phyloP scores from a whole-genome alignment of 257 asterid species.

The Lantana camara region DNA sequence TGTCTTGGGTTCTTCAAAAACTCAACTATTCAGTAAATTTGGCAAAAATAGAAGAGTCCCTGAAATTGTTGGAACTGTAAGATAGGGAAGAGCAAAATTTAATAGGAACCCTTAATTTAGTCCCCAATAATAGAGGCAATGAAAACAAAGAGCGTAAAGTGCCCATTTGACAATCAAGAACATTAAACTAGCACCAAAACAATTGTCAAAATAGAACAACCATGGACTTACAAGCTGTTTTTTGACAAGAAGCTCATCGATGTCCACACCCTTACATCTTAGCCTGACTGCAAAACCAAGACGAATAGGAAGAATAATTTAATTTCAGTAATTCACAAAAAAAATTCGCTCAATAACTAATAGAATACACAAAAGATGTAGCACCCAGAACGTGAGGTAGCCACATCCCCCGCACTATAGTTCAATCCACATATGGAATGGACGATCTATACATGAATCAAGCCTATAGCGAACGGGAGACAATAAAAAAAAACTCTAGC shows the following conservation, averaged over 20 bases:
- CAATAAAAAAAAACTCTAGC: too few species aligned
- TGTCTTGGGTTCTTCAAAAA: conserved; percentile 38
- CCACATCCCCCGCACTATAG: too few species aligned
- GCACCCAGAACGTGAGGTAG: too few species aligned
- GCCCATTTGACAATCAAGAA: conserved; percentile 46
- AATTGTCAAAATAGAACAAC: too few species aligned
- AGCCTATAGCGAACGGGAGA: too few species aligned
- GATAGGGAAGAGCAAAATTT: conserved; percentile 30
- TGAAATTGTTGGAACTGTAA: conserved; percentile 25
- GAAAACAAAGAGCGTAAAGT: conserved; percentile 32
- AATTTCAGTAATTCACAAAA: too few species aligned
- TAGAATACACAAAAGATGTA: too few species aligned
- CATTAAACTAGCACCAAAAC: too few species aligned
- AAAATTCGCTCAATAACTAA: too few species aligned
- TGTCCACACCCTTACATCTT: conserved; percentile 88
- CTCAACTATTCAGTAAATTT: conserved; percentile 20
- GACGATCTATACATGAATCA: too few species aligned
- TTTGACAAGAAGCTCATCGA: conserved; percentile 76
- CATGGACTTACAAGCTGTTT: conserved; percentile 78
- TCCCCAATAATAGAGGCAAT: conserved; percentile 34
- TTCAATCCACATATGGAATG: too few species aligned
- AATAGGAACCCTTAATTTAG: conserved; percentile 28
- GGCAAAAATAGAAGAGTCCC: conserved; percentile 25
- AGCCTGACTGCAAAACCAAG: conserved; percentile 69
- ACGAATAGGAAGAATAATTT: too few species aligned